Base-by-base conservation (phyloP, 2,329 filamentous ascomycete species). In the Epichloe uncinata region DNA sequence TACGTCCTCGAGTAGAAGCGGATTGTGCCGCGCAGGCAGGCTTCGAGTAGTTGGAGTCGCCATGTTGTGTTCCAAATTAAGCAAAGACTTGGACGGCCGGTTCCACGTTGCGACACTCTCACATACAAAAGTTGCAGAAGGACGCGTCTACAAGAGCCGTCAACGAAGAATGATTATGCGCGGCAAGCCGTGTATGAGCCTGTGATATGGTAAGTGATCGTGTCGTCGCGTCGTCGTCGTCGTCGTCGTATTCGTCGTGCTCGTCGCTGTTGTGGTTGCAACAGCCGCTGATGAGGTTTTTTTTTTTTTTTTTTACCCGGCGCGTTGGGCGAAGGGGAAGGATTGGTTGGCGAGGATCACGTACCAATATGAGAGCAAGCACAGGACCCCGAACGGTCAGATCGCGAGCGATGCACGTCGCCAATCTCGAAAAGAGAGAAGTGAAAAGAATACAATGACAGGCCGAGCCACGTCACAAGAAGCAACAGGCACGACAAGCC, bases 1-100 rank as follows among this genome's bases (percentile, higher is more conserved):
- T 49, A 82, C 72, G 56, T 79, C 74, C 53, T 81, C 77, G 26
- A 77, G 73, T 66, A 87, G 76, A 54, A 85, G 72, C 55, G 78
- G 81, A 64, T 87, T 87, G 62, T 75, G 73, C 67, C 72, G 72
- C 58, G 70, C 67, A 35, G 84, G 84, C 55, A 87, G 70, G 45
- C 63, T 66, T 64, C 78, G 62, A 50, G 58, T 57, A 47, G 54
- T 61, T 16, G 62, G 58, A 44, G 60, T 55, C 38, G 63, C 63
- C 69, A 73, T 73, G 42, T 44, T 50, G 34, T 15, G 40, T 26
- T 15, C 9, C 18, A 36, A 40, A 4, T 42, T 16, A 7, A 30
- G 42, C 15, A 16, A 36, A 12, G 15, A 41, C 11, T 20, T 30
- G 7, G 40, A 16, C 26, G 45, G n/a, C 41, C 15, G 34, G 18